Conservation (phyloP, 202 grass and related monocot genomes). For the Bolboschoenoplectus hybrid region DNA sequence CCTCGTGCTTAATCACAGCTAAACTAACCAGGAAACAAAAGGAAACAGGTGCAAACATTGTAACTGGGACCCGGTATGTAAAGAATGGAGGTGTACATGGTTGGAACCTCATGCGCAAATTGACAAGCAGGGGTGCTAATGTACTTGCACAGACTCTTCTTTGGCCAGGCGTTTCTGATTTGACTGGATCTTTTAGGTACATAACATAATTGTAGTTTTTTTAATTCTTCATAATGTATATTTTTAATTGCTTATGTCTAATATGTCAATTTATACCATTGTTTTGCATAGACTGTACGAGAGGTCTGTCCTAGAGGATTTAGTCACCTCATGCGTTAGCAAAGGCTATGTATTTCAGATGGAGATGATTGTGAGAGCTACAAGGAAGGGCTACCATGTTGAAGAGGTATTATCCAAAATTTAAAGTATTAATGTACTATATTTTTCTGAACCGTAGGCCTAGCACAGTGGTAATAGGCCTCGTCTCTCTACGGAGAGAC, state of each 20-base stretch:
- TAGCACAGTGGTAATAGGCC: too few species aligned
- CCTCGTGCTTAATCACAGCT: background rate
- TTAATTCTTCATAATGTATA: background rate
- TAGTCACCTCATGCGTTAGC: slow-evolving; percentile 89
- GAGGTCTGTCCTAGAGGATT: slow-evolving; percentile 74
- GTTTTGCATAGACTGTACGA: slow-evolving; percentile 75
- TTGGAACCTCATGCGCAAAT: slow-evolving; percentile 94
- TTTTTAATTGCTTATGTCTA: background rate
- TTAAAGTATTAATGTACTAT: background rate
- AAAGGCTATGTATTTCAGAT: slow-evolving; percentile 99
- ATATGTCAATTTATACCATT: background rate
- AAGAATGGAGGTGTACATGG: slow-evolving; percentile 91
- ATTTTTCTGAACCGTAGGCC: background rate
- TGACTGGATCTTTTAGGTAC: slow-evolving; percentile 92
- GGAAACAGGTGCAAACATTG: slow-evolving; percentile 77
- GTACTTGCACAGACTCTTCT: slow-evolving; percentile 96
- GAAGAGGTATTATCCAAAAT: slow-evolving; percentile 64
- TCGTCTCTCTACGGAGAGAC: too few species aligned
- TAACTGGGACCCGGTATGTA: slow-evolving; percentile 95
- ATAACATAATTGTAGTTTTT: background rate
- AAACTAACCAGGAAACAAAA: slow-evolving; percentile 65
- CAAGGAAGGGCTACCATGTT: slow-evolving; percentile 76
- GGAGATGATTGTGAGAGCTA: slow-evolving; percentile 99
- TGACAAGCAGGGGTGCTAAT: slow-evolving; percentile 96
- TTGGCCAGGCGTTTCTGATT: slow-evolving; percentile 84